phyloP scores from a whole-genome alignment of 257 asterid species.

The Craterostigma plantagineum region DNA sequence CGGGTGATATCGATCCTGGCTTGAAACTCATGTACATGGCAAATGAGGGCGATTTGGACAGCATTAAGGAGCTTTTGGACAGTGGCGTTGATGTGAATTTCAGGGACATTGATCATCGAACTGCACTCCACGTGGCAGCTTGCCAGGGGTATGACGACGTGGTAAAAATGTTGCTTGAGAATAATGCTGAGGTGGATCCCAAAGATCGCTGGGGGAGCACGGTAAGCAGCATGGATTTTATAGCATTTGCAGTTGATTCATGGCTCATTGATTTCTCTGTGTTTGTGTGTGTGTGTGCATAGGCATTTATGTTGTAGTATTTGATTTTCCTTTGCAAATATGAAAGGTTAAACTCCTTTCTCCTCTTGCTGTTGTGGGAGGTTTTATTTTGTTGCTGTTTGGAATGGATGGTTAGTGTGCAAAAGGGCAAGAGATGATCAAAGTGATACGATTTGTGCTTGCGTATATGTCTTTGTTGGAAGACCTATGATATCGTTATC shows the following conservation, averaged over 20 bases:
- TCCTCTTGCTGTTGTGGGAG: no score
- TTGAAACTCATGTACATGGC: constrained; percentile 70
- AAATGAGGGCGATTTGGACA: constrained; percentile 76
- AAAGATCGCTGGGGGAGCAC: constrained; percentile 96
- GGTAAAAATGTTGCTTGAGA: constrained; percentile 38
- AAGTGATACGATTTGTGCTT: no score
- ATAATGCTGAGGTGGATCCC: constrained; percentile 47
- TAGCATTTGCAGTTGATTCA: no score
- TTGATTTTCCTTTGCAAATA: not conserved
- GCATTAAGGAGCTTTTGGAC: constrained; percentile 58
- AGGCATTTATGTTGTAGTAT: not conserved
- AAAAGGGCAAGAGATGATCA: no score
- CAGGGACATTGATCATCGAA: constrained; percentile 73
- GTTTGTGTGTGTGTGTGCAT: no score
- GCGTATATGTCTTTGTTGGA: no score
- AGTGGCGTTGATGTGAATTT: constrained; percentile 61
- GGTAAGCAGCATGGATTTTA: constrained; percentile 24
- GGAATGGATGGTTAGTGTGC: no score
- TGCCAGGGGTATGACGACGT: constrained; percentile 84
- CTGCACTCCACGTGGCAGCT: constrained; percentile 92
- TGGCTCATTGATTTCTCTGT: no score
- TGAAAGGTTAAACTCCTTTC: no score
- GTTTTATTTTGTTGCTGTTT: no score
- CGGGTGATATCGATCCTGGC: constrained; percentile 50
- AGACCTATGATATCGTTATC: not conserved